Evolutionary conservation across 2,329 filamentous ascomycete species (phyloP), one percentile per base, ranked within the genome.

Genomic region (Sphaerulina vaccinii): DNA sequence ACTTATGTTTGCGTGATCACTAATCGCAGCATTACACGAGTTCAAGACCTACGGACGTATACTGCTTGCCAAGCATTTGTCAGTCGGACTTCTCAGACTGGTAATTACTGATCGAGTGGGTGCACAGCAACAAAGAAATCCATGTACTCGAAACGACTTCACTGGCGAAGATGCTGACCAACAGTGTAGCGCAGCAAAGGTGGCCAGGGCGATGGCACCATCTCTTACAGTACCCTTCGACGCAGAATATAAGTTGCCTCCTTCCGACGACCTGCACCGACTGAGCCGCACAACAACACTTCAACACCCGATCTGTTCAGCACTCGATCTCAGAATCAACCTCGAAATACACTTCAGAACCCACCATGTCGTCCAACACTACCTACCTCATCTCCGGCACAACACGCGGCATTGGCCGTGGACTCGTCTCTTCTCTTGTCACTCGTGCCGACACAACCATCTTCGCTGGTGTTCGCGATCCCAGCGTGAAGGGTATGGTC

Each of bases 341-440:
- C n/a, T 22, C 36, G 10, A n/a, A 38, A 23, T 18, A 39, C 16
- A 22, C 15, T 11, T 5, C 27, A 29, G 27, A n/a, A 35, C 19
- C 37, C 33, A 33, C 13, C 10, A 43, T 35, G 29, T 46, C 43
- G 15, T 16, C 41, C 23, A 18, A 42, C n/a, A 40, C 36, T 16
- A 44, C 43, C 15, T 49, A 49, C 23, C 44, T 53, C 29, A 39
- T 53, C 15, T 23, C 44, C 15, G 50, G 50, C 39, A 48, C 38
- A 33, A 49, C 43, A 13, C 43, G 50, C 24, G 44, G 50, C n/a
- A 53, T 53, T n/a, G 50, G 50, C 29, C 44, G 44, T 10, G 50
- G 50, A 3, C 37, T 52, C 16, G 49, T 52, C 23, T 21, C 42
- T n/a, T 36, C 35, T 21, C 49, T 52, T 21, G 24, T 48, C 11